These are phyloP conservation scores for Chimonanthus salicifolius DNA, from an alignment of 164 flowering plant species.

Conservation along the genomic window DNA sequence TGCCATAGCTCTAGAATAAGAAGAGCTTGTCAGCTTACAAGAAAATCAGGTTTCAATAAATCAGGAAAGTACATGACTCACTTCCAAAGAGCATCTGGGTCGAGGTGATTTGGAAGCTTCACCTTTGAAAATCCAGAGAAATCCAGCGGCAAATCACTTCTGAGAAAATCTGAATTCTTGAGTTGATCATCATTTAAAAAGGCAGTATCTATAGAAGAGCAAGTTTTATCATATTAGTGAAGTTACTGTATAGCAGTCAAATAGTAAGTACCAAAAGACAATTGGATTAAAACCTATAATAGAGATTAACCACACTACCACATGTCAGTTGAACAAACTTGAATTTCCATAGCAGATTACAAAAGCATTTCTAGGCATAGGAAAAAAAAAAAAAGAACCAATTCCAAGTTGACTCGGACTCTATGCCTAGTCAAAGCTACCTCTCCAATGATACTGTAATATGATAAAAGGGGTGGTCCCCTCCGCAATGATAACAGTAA, in stretches of 20 bases:
- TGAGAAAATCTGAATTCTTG: not conserved
- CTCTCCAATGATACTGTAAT: too few relatives aligned
- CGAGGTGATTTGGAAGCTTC: not conserved
- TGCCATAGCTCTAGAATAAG: not conserved
- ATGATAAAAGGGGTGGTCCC: too few relatives aligned
- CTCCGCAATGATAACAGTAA: too few relatives aligned
- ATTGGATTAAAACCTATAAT: not conserved
- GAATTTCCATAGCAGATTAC: not conserved
- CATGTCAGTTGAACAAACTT: not conserved
- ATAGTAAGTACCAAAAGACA: not conserved
- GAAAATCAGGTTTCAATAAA: not conserved
- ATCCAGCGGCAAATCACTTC: not conserved
- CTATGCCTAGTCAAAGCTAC: too few relatives aligned
- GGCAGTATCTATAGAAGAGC: not conserved
- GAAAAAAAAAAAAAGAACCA: too few relatives aligned
- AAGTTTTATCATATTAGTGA: not conserved
- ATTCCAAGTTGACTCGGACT: too few relatives aligned
- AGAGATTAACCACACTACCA: not conserved
- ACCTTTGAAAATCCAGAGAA: not conserved
- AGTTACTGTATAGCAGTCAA: not conserved
- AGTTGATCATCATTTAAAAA: not conserved
- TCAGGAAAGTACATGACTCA: not conserved
- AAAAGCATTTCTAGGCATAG: not conserved
- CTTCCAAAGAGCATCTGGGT: slow-evolving; percentile 4
- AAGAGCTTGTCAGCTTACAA: not conserved